Conservation (phyloP, 2,329 filamentous ascomycete species). For the Aspergillus sp. region DNA sequence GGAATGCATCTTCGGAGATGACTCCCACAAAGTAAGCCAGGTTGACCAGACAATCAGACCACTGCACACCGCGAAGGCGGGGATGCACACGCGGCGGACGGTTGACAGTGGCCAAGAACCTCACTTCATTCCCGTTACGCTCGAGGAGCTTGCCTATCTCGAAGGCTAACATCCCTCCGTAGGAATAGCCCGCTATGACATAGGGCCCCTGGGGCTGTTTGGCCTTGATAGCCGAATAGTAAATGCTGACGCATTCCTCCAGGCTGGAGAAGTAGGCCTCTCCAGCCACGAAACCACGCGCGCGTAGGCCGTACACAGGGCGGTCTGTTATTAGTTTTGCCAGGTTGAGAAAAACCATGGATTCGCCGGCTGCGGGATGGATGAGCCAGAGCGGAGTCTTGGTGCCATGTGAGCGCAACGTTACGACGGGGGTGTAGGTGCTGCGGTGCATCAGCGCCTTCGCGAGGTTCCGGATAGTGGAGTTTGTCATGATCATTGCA, state of each 20-base stretch:
- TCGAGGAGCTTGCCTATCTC: slow-evolving; percentile 42
- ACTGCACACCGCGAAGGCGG: slow-evolving; percentile 33
- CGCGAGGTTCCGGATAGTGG: slow-evolving; percentile 38
- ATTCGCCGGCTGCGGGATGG: slow-evolving; percentile 32
- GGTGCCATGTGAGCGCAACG: slow-evolving; percentile 15
- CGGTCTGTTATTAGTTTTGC: slow-evolving; percentile 9
- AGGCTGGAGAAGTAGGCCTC: slow-evolving; percentile 32
- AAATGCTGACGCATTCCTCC: slow-evolving; percentile 32
- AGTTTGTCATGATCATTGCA: slow-evolving; percentile 23
- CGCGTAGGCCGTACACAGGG: slow-evolving; percentile 8
- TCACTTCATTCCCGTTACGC: slow-evolving; percentile 26
- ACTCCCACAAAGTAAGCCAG: slow-evolving; percentile 35
- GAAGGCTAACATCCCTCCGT: slow-evolving; percentile 43
- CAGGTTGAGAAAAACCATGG: slow-evolving; percentile 30
- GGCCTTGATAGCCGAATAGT: slow-evolving; percentile 32
- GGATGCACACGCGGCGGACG: slow-evolving; percentile 41
- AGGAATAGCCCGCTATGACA: slow-evolving; percentile 44
- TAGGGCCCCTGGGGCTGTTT: slow-evolving; percentile 44
- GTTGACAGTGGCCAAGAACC: slow-evolving; percentile 40
- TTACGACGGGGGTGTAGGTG: slow-evolving; percentile 23
- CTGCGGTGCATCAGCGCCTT: slow-evolving; percentile 18
- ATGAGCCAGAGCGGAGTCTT: slow-evolving; percentile 27
- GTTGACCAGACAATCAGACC: slow-evolving; percentile 32
- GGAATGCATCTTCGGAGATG: slow-evolving; percentile 21
- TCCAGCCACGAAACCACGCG: slow-evolving; percentile 13